Evolutionary conservation across 129 eudicot genomes (phyloP).

Genomic region (Flaveria linearis): DNA sequence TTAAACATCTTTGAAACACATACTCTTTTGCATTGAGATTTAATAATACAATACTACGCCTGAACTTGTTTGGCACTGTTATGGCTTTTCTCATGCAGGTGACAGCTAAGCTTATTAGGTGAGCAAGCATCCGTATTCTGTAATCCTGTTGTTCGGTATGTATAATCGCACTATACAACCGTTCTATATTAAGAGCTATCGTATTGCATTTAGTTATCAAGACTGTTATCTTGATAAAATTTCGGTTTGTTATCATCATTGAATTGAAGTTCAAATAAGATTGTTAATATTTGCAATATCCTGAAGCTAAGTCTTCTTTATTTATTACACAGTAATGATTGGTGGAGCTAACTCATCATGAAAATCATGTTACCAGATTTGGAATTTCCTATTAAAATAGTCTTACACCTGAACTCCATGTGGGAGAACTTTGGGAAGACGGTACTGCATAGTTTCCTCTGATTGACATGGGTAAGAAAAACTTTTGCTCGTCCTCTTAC

Average conservation of each 20-base stretch:
- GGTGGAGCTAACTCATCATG: not conserved
- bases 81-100: too few relatives aligned
- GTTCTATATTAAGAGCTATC: not conserved
- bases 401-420: constrained; percentile 72
- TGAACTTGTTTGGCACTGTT: too few relatives aligned
- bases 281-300: too few relatives aligned
- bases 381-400: constrained; percentile 58
- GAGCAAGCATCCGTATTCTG: too few relatives aligned
- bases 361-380: not conserved
- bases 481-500: constrained; percentile 32
- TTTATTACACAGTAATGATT: too few relatives aligned
- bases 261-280: too few relatives aligned
- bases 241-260: not conserved
- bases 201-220: not conserved
- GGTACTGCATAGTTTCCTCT: constrained; percentile 29
- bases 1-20: too few relatives aligned
- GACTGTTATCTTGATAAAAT: not conserved
- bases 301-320: too few relatives aligned
- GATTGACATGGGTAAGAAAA: too few relatives aligned
- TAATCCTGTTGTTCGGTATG: not conserved
- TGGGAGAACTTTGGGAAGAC: constrained; percentile 22
- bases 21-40: too few relatives aligned
- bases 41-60: not conserved
- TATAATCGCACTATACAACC: not conserved
- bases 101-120: too few relatives aligned